phyloP scores from a whole-genome alignment of 495 filamentous ascomycete species.

The Daldinia caldariorum region DNA sequence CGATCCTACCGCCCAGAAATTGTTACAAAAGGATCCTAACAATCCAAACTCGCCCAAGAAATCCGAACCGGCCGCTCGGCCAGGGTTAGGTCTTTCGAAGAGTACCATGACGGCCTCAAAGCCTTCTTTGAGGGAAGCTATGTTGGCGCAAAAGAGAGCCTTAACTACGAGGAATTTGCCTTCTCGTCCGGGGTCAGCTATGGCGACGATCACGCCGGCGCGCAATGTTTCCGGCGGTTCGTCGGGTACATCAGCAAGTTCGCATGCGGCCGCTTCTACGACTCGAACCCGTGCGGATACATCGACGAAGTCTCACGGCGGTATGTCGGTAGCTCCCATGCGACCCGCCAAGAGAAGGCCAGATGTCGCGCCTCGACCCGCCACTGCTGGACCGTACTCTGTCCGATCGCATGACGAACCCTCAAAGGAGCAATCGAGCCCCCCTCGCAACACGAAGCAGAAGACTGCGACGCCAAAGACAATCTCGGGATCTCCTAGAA shows the following conservation, averaged over 20 bases:
- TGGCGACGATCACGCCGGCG: slow-evolving; percentile 69
- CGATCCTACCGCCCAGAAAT: slow-evolving; percentile 75
- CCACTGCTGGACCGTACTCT: slow-evolving; percentile 67
- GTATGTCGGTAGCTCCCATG: slow-evolving; percentile 66
- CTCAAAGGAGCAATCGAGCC: slow-evolving; percentile 55
- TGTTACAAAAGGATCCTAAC: slow-evolving; percentile 79
- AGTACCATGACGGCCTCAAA: slow-evolving; percentile 65
- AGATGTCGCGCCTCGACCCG: slow-evolving; percentile 61
- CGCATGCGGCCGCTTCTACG: slow-evolving; percentile 50
- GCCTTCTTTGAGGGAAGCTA: slow-evolving; percentile 75
- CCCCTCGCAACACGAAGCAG: slow-evolving; percentile 46
- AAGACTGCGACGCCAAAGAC: slow-evolving; percentile 55
- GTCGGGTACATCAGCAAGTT: slow-evolving; percentile 55
- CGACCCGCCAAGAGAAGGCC: slow-evolving; percentile 61
- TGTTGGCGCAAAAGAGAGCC: slow-evolving; percentile 82
- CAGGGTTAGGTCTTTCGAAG: slow-evolving; percentile 65
- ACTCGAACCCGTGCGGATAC: slow-evolving; percentile 56
- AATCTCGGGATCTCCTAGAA: slow-evolving; percentile 54
- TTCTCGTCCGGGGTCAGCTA: slow-evolving; percentile 78
- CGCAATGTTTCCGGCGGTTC: slow-evolving; percentile 58
- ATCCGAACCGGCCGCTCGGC: slow-evolving; percentile 58
- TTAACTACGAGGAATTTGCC: slow-evolving; percentile 68
- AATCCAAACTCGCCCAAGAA: slow-evolving; percentile 77
- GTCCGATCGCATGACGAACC: slow-evolving; percentile 59
- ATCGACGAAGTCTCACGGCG: slow-evolving; percentile 56